Evolutionary conservation across 176 grass and related monocot species (phyloP), one percentile per base, ranked within the genome.

Genomic region (Puccinellia tenuiflora): DNA sequence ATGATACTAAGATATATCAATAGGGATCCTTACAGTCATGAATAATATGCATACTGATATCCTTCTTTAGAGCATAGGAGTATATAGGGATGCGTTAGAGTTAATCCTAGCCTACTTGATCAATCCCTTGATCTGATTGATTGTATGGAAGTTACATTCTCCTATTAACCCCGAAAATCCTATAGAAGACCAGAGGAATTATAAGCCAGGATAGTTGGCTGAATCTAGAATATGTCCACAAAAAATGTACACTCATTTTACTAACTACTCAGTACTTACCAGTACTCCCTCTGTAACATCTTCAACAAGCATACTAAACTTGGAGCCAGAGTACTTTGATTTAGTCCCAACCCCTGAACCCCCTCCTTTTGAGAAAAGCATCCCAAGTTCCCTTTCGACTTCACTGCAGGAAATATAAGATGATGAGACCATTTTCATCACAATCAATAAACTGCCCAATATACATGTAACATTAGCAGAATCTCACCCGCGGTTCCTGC

Each of bases 281-380:
- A 98, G 89, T 61, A 98, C 91, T 50, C 96, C 96, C 40, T 96
- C 96, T 81, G 89, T 96, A 78, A 98, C 87, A 90, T 98, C 96
- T 92, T 98, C 96, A 52, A 98, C 96, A 46, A 90, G 78, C 96
- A 98, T 98, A 52, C 90, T 90, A 79, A 98, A 98, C 47, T 93
- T 94, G 73, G 93, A 78, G 22, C 78, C 93, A 66, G 89, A 91
- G 77, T 80, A 85, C 82, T 89, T 98, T 26, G 87, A 80, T 80
- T 92, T 96, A 85, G 72, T 90, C 33, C 91, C 89, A 51, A 93
- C 54, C 81, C 66, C 86, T 53, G 88, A 88, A 21, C 74, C 70
- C 31, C 79, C 68, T 73, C 91, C 89, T 60, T 93, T 95, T 31
- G 89, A 93, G 83, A 98, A 98, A 20, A 98, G 91, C 83, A 90